Conservation (phyloP, 352 stramenopile species). For the Globisporangium okanoganense region DNA sequence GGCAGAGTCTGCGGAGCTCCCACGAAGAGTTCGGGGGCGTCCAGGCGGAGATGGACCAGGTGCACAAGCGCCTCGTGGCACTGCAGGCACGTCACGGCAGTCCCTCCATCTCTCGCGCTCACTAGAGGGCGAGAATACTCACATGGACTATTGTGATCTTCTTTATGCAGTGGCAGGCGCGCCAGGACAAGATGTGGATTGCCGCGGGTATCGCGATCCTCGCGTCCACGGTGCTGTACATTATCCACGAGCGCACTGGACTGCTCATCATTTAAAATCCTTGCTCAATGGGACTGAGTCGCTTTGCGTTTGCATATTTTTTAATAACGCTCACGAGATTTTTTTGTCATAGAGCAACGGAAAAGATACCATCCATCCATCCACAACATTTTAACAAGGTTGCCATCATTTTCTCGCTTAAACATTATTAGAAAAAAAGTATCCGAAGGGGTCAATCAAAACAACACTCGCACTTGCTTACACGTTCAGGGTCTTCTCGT, state of each 20-base stretch:
- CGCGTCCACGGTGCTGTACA: conserved; percentile 61
- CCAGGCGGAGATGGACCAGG: conserved; percentile 48
- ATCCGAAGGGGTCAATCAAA: background rate
- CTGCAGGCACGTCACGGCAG: conserved; percentile 26
- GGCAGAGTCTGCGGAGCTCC: conserved; percentile 50
- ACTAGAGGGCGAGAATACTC: no score
- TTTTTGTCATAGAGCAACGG: background rate
- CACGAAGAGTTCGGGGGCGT: conserved; percentile 60
- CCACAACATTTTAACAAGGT: background rate
- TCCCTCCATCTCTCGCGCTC: no score
- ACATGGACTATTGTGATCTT: background rate
- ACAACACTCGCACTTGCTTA: conserved; percentile 20
- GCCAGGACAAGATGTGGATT: conserved; percentile 78
- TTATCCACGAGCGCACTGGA: conserved; percentile 73
- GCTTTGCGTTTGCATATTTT: no score
- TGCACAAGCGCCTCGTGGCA: conserved; percentile 56
- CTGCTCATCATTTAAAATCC: conserved; percentile 54
- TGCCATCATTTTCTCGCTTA: background rate
- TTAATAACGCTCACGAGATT: no score
- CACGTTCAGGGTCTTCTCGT: conserved; percentile 81
- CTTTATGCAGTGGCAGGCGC: conserved; percentile 60
- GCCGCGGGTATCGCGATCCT: conserved; percentile 57
- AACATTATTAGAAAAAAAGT: conserved; percentile 1
- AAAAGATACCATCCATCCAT: background rate
- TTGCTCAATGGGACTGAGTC: no score